Conservation (phyloP, 495 filamentous ascomycete species). For the Neurospora sp. region DNA sequence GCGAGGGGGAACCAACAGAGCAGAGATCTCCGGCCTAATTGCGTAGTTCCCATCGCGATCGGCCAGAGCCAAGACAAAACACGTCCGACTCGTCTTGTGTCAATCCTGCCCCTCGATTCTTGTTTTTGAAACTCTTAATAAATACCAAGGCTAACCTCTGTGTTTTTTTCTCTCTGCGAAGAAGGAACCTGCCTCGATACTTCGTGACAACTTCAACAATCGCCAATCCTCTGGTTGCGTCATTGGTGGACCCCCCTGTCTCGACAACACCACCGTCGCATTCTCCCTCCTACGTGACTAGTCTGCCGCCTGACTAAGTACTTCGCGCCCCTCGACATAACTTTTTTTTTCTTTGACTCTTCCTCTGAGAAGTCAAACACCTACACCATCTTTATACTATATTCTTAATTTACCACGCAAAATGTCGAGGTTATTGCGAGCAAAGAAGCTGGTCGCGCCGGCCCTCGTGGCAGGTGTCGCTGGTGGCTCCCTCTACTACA, state of each 20-base stretch:
- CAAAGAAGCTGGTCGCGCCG: slow-evolving; percentile 29
- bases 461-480: slow-evolving; percentile 28
- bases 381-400: background rate
- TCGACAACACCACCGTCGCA: background rate
- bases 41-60: background rate
- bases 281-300: background rate
- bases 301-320: background rate
- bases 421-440: slow-evolving; percentile 21
- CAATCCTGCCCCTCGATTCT: background rate
- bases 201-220: background rate
- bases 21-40: background rate
- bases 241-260: slow-evolving; percentile 17
- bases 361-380: background rate
- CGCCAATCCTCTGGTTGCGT: slow-evolving; percentile 13
- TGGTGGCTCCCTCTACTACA: slow-evolving; percentile 57
- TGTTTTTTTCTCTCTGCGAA: background rate
- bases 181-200: background rate
- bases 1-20: background rate
- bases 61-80: background rate
- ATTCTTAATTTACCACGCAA: background rate
- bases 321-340: background rate
- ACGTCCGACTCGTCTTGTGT: background rate
- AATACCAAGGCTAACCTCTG: background rate
- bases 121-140: background rate
- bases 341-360: background rate